A percentile compares a stretch with the other conserved stretches of the same genome.
Evolutionary conservation across 140 eudicot species (phyloP).

Genomic region (Ambrosia hybrid): DNA sequence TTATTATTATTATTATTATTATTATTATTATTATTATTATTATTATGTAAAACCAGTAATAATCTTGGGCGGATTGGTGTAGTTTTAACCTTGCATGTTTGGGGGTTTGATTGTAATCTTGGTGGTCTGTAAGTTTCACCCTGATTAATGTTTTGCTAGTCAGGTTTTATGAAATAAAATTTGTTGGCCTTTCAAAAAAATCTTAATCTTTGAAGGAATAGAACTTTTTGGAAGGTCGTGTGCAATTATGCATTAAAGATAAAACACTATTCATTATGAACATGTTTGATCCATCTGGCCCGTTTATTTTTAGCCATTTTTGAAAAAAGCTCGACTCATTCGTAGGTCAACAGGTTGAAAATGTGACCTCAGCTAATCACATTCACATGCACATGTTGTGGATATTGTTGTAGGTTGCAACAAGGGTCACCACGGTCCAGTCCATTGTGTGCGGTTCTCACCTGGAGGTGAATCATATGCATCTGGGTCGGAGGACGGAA

Average conservation of each 20-base stretch:
- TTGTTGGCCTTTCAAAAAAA: too few relatives aligned
- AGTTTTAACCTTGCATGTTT: too few relatives aligned
- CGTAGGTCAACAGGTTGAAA: neutral
- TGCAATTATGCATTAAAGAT: neutral
- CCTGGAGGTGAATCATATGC: constrained; percentile 99
- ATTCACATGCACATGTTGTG: neutral
- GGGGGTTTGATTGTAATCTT: too few relatives aligned
- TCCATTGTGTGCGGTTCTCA: constrained; percentile 86
- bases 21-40: too few relatives aligned
- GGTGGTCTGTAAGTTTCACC: too few relatives aligned
- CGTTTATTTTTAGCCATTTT: neutral
- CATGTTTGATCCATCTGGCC: neutral
- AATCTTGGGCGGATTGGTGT: too few relatives aligned
- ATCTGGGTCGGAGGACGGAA: constrained; percentile 97
- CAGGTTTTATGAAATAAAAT: too few relatives aligned
- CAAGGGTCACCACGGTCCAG: constrained; percentile 99
- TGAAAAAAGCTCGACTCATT: too few relatives aligned
- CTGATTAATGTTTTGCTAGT: too few relatives aligned
- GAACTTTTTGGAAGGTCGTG: neutral
- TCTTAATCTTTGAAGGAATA: neutral
- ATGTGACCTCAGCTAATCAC: neutral
- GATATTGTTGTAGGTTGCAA: constrained; percentile 65
- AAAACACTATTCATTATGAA: too few relatives aligned
- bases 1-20: too few relatives aligned
- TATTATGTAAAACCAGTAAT: too few relatives aligned